Base-by-base conservation (phyloP, 257 asterid genomes). In the Salvia hispanica region DNA sequence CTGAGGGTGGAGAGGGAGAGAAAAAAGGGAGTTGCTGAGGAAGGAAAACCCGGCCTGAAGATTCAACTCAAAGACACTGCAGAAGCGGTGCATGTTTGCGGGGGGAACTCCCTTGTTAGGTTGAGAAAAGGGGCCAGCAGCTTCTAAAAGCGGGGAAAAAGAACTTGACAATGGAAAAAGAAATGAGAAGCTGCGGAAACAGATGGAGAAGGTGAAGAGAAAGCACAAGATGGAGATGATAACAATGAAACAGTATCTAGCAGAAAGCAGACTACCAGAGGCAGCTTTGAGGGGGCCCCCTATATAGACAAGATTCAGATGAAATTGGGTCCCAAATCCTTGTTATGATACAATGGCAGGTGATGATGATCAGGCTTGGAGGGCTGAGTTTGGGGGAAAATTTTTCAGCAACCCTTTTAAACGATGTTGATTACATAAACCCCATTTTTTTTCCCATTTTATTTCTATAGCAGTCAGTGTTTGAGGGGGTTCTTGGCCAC, bases 1-100 rank as follows among this genome's bases (percentile, higher is more conserved):
- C 67, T 85, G 81, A 81, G 99, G 62, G 88, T 86, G 50, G 93
- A 94, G 71, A 87, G 92, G 67, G 96, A 94, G 69, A 80, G 81
- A 62, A 97, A n/a, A 94, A 66, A 84, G 86, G 72, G 96, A 85
- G 65, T 33, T 83, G 13, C 76, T 94, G 53, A 91, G 68, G 77
- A 94, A 84, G 81, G 97, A 94, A 74, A 94, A 94, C 52, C n/a
- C 78, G 67, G 91, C 50, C 79, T 91, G 3, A 91, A 78, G 72
- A 61, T 79, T 46, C 99, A 91, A 69, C 96, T 94, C 36, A 85
- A 88, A 75, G 99, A 94, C 82, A 91, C 97, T 43, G 96, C 96
- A 16, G 99, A 91, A 82, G 97, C 99, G 9, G 95, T 94, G 67
- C 97, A 94, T 53, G 96, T 97, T n/a, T 13, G 99, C 99, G 0